Conservation (phyloP, 257 asterid species). For the Solanum raphanifolium region DNA sequence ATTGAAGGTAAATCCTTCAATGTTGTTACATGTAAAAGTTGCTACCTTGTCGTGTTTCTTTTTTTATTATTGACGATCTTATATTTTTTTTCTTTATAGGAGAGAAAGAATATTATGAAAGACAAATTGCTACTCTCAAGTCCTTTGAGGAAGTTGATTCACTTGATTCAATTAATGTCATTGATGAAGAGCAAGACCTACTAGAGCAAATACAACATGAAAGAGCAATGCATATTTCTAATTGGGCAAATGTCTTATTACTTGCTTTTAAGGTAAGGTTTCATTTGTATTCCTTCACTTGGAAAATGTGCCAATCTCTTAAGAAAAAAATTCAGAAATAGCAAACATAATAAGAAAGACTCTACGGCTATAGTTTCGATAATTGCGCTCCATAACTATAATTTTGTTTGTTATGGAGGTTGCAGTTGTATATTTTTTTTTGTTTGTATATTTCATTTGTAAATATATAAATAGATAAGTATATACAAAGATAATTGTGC, state of each 20-base stretch:
- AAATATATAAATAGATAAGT: not conserved
- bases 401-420: not conserved
- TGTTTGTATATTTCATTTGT: too few relatives aligned
- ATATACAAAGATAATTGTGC: too few relatives aligned
- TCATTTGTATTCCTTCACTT: not conserved
- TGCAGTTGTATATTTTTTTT: not conserved
- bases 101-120: slow-evolving; percentile 62
- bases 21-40: not conserved
- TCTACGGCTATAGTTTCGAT: not conserved
- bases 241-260: slow-evolving; percentile 56
- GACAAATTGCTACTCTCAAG: slow-evolving; percentile 52
- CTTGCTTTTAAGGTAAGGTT: slow-evolving; percentile 51
- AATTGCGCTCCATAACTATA: too few relatives aligned
- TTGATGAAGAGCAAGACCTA: slow-evolving; percentile 37
- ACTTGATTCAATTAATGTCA: slow-evolving; percentile 18
- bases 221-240: slow-evolving; percentile 58
- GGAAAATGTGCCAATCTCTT: not conserved
- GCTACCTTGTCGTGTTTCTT: not conserved
- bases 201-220: slow-evolving; percentile 45
- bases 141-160: slow-evolving; percentile 69
- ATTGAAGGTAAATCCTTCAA: slow-evolving; percentile 28
- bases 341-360: not conserved
- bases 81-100: slow-evolving; percentile 13
- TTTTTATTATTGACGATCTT: not conserved
- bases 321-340: too few relatives aligned